These are phyloP conservation scores for Neofusicoccum umdonicola DNA, from an alignment of 2,329 filamentous ascomycete species.

Conservation along the genomic window DNA sequence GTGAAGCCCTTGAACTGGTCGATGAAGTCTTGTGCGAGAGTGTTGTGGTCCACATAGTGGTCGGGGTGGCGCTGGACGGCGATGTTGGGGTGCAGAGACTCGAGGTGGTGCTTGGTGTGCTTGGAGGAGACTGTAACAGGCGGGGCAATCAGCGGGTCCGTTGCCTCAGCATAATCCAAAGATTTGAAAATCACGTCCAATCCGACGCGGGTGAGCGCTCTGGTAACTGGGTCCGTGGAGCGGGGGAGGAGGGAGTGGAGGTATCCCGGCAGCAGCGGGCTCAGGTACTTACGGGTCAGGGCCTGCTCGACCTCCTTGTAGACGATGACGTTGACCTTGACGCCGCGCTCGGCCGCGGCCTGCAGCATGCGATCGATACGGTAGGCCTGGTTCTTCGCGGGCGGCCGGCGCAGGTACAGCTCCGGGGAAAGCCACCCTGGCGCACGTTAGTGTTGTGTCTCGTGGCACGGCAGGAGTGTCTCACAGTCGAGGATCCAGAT, in stretches of 20 bases:
- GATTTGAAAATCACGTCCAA: constrained; percentile 45
- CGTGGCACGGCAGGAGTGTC: constrained; percentile 20
- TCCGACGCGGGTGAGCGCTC: constrained; percentile 39
- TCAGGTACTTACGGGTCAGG: constrained; percentile 65
- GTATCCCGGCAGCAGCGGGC: constrained; percentile 42
- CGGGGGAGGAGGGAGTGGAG: constrained; percentile 44
- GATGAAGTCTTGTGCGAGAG: constrained; percentile 58
- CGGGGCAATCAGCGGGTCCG: constrained; percentile 44
- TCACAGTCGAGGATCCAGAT: constrained; percentile 80
- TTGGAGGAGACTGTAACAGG: constrained; percentile 57
- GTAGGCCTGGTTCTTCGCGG: constrained; percentile 77
- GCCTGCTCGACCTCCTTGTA: constrained; percentile 84
- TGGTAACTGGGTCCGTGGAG: constrained; percentile 42
- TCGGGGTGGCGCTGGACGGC: constrained; percentile 88
- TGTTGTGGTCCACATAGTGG: constrained; percentile 72
- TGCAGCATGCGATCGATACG: constrained; percentile 79
- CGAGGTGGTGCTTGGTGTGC: constrained; percentile 78
- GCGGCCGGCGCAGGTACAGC: constrained; percentile 80
- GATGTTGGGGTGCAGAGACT: constrained; percentile 78
- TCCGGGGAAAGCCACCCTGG: constrained; percentile 81
- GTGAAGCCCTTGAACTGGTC: constrained; percentile 56
- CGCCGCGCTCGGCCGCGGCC: constrained; percentile 78
- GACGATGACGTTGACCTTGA: constrained; percentile 80
- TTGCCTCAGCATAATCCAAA: constrained; percentile 45
- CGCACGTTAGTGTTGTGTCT: constrained; percentile 9